Base-by-base conservation (phyloP, 164 flowering plant species). In the Liriodendron chinense region DNA sequence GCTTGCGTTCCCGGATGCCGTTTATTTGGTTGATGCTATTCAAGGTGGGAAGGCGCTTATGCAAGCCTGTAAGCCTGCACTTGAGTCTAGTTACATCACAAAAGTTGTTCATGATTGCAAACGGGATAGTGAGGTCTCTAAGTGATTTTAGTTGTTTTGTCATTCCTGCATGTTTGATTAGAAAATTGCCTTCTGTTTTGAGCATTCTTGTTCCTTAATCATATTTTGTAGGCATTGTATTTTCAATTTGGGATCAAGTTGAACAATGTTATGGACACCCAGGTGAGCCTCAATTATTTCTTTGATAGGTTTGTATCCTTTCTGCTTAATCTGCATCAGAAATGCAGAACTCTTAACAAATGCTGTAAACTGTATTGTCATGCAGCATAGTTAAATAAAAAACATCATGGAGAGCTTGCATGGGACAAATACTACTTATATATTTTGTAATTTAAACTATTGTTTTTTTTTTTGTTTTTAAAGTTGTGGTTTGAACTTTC, bases 51-150 rank as follows among this genome's bases (percentile, higher is more conserved):
- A 85, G 76, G 68, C 64, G 76, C 91, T 96, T 78, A 79, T 96
- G 83, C 84, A 81, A 83, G 97, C 97, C 77, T 96, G 99, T 89
- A 91, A 94, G 91, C 99, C 99, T 84, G 97, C 94, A 75, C 97
- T 96, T 78, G 99, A 96, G 84, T 96, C 99, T 83, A 83, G 78
- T 75, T 84, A 89, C 86, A 80, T 96, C 90, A 92, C 91, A 76
- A 96, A 96, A 91, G 98, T 94, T 78, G 89, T 96, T 85, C 99
- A 96, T 64, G 97, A 96, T 77, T 96, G 98, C 94, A 94, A 92
- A 85, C 88, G 98, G 65, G 99, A 96, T 83, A 94, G 99, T 78
- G 98, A 95, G 98, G 98, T 95, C 85, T 84, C 78, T 83, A 59
- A 69, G 75, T 79, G 53, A 65, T 76, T 79, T 81, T 65, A 64